Conservation (phyloP, 2,329 filamentous ascomycete species). For the Aspergillus terreus region DNA sequence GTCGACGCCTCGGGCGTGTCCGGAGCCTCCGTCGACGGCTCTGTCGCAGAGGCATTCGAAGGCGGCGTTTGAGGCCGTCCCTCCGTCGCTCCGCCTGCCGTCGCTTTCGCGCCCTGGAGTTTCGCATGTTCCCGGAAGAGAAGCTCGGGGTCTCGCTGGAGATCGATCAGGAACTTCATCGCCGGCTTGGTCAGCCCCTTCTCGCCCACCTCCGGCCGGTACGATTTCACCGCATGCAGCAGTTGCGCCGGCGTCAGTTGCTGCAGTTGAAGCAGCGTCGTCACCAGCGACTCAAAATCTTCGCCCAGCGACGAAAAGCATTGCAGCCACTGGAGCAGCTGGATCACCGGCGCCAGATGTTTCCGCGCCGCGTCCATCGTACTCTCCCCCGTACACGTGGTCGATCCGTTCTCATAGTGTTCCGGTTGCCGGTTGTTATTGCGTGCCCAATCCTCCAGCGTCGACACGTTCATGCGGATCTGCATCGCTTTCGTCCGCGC, state of each 20-base stretch:
- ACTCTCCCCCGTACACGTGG: constrained; percentile 76
- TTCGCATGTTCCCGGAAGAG: constrained; percentile 40
- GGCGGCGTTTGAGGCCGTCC: constrained; percentile 26
- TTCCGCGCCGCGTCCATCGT: constrained; percentile 79
- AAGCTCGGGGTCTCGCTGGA: constrained; percentile 70
- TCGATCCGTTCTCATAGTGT: constrained; percentile 90
- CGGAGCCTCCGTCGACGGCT: constrained; percentile 9
- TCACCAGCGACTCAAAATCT: constrained; percentile 82
- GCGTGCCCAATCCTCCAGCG: constrained; percentile 91
- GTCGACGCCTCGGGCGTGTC: constrained; percentile 20
- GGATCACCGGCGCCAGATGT: constrained; percentile 85
- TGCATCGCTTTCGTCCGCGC: constrained; percentile 98
- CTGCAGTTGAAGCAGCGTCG: constrained; percentile 84
- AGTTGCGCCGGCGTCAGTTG: constrained; percentile 81
- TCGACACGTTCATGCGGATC: constrained; percentile 97
- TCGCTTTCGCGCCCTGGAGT: constrained; percentile 25
- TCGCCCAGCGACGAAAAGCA: constrained; percentile 94
- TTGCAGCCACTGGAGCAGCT: constrained; percentile 94
- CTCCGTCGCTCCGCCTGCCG: constrained; percentile 13
- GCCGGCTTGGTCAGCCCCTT: constrained; percentile 85
- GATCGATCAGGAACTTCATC: constrained; percentile 75
- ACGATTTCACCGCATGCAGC: constrained; percentile 87
- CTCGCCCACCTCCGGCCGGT: constrained; percentile 91
- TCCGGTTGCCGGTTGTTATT: constrained; percentile 91
- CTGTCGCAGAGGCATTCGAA: constrained; percentile 8